Evolutionary conservation across 768 basidiomycete genomes (phyloP).

Genomic region (Pleurotus salmoneostramineus): DNA sequence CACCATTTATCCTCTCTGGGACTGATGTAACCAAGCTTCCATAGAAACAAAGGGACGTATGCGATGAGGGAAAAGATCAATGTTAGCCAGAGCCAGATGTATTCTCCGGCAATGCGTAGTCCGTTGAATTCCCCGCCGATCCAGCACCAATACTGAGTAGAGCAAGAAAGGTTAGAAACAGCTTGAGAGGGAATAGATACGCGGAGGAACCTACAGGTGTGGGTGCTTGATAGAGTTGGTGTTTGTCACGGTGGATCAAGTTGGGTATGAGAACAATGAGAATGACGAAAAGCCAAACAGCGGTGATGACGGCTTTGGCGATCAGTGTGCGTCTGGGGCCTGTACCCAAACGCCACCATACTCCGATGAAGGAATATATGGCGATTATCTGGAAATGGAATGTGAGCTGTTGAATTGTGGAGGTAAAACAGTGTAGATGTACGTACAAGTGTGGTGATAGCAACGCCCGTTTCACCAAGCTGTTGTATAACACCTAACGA

Average conservation of each 20-base stretch:
- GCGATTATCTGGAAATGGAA: slow-evolving; percentile 2
- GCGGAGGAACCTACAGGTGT: not conserved
- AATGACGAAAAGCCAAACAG: slow-evolving; percentile 24
- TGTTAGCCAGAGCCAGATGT: slow-evolving; percentile 8
- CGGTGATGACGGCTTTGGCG: slow-evolving; percentile 16
- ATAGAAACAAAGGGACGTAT: slow-evolving; percentile 6
- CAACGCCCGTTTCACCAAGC: slow-evolving; percentile 6
- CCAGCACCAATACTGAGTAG: not conserved
- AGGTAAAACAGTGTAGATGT: not conserved
- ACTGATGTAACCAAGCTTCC: slow-evolving; percentile 1
- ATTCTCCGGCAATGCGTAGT: slow-evolving; percentile 1
- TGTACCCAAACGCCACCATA: slow-evolving; percentile 8
- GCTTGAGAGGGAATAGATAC: too few species aligned
- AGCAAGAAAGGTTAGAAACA: too few species aligned
- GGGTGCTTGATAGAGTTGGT: not conserved
- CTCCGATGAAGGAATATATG: slow-evolving; percentile 4
- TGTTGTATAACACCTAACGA: not conserved
- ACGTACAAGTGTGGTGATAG: slow-evolving; percentile 10
- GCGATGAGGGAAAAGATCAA: not conserved
- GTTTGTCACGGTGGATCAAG: not conserved
- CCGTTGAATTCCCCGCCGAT: not conserved
- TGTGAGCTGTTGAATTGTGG: not conserved
- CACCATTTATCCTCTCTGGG: slow-evolving; percentile 1
- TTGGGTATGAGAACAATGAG: not conserved
- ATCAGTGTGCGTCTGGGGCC: not conserved